Evolutionary conservation across 2,329 filamentous ascomycete genomes (phyloP), one percentile per base, ranked within the genome.

Genomic region (Coniosporium tulheliwenetii): DNA sequence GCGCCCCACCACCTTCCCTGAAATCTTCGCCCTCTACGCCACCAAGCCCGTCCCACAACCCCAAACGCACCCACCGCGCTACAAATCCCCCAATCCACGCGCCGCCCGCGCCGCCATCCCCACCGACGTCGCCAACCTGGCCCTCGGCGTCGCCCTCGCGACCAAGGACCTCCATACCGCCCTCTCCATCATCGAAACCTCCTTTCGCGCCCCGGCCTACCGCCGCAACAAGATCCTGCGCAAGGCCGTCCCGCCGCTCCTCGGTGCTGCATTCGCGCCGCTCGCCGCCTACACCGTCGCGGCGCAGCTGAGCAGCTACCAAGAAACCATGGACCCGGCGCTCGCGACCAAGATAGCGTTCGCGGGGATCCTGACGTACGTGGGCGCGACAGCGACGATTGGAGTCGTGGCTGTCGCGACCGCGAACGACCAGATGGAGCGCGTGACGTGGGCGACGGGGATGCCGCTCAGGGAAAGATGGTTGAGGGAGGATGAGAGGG

Each of bases 361-460:
- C 55, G 75, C 74, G 0, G 87, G 84, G 10, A 81, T 91, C 39
- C 64, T 89, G 45, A 82, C 85, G 5, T 98, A 96, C 58, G 70
- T 93, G 35, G 73, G 77, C 14, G 84, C 85, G 47, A 86, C 86
- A 4, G 79, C 76, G 3, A 85, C 80, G 8, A 74, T 96, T 40
- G 91, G 89, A 2, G 64, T 91, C 35, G 76, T 96, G 32, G 85
- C 89, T 8, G 67, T 93, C 44, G 79, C 85, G 19, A 95, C 89
- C 30, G 71, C 80, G 44, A 95, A 95, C 60, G 87, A 96, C 58
- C 86, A 96, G 61, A 94, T 95, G 84, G 79, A 81, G 52, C 77
- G 91, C 14, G 85, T 96, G 5, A 87, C 85, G 2, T 98, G 91
- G 91, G 71, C 81, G 8, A 76, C 77, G 0, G 91, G 91, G 9